Conservation (phyloP, 1,284 basidiomycete species). For the Tilletia indica region DNA sequence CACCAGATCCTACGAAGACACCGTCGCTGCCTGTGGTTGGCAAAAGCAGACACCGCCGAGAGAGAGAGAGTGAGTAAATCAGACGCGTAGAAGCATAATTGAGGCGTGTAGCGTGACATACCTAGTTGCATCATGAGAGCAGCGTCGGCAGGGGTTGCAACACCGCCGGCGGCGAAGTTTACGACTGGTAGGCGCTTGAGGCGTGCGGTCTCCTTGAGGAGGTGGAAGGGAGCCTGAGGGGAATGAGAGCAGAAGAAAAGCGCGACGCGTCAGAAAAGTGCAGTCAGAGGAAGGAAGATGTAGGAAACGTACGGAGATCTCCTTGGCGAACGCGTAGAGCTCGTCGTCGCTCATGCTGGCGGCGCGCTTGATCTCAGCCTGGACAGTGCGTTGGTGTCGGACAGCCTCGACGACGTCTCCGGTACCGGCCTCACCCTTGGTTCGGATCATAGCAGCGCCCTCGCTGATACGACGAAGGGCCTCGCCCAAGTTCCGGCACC, state of each 20-base stretch:
- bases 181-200: slow-evolving; percentile 90
- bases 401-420: slow-evolving; percentile 94
- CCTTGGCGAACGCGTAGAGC: slow-evolving; percentile 89
- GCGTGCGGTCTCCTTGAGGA: slow-evolving; percentile 92
- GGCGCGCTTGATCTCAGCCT: slow-evolving; percentile 79
- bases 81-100: neutral
- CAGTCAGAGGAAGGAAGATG: too few species aligned
- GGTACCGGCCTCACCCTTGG: slow-evolving; percentile 90
- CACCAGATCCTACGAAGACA: slow-evolving; percentile 61
- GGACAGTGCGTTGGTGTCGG: slow-evolving; percentile 80
- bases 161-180: slow-evolving; percentile 73
- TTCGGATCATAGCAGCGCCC: slow-evolving; percentile 90
- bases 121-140: slow-evolving; percentile 98
- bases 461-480: slow-evolving; percentile 94
- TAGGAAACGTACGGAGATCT: slow-evolving; percentile 55
- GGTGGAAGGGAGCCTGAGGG: slow-evolving; percentile 88
- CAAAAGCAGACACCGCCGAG: neutral
- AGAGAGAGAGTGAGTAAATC: neutral
- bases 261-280: neutral
- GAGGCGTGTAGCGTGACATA: neutral
- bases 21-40: slow-evolving; percentile 72
- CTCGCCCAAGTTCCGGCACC: slow-evolving; percentile 69
- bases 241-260: too few species aligned
- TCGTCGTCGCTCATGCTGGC: slow-evolving; percentile 85
- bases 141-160: slow-evolving; percentile 95